A percentile compares a stretch with the other conserved stretches of the same genome.
Evolutionary conservation across 1,284 basidiomycete species (phyloP).

Genomic region (Gomphus sp.): DNA sequence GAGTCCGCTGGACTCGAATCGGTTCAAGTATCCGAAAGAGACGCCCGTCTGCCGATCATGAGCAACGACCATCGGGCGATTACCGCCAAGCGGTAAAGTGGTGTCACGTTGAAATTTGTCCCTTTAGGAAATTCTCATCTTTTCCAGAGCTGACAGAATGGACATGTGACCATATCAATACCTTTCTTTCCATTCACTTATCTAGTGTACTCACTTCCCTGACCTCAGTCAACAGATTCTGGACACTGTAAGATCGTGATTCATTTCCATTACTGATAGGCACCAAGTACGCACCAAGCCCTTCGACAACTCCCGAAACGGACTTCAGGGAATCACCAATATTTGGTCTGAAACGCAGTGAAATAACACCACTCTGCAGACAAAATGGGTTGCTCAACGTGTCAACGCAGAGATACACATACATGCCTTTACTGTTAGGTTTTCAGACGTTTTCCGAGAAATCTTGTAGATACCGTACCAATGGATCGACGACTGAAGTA

Average conservation of each 20-base stretch:
- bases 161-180: neutral
- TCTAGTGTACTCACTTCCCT: neutral
- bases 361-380: neutral
- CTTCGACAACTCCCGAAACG: neutral
- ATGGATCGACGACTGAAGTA: no score
- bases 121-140: neutral
- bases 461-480: no score
- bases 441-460: no score
- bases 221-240: neutral
- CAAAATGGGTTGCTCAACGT: neutral
- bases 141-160: neutral
- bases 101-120: neutral
- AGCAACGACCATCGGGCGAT: neutral
- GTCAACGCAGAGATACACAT: neutral
- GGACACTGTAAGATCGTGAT: neutral
- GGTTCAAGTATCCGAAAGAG: neutral
- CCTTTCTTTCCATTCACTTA: neutral
- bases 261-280: no score
- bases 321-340: neutral
- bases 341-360: neutral
- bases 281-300: neutral
- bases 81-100: neutral
- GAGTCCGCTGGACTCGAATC: neutral
- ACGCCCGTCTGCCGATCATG: neutral
- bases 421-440: neutral